Percentiles rank a stretch among this genome's conserved stretches.
Evolutionary conservation across 2,329 filamentous ascomycete genomes (phyloP).

Genomic region (Trichophyton equinum): DNA sequence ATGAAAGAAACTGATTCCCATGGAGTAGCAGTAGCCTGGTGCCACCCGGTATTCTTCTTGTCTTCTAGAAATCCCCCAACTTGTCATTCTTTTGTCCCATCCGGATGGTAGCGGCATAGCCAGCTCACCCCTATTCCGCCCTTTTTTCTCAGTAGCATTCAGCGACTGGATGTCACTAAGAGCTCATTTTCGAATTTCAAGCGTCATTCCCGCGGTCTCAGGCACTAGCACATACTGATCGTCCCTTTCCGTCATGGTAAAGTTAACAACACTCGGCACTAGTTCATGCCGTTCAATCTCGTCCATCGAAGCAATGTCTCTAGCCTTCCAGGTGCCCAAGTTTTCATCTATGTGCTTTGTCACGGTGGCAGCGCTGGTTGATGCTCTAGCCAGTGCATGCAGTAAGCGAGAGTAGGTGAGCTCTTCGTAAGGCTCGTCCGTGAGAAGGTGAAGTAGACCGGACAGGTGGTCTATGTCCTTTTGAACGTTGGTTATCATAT

Average conservation of each 20-base stretch:
- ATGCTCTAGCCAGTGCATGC: not conserved
- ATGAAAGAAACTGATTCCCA: not conserved
- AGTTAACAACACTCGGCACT: too few species aligned
- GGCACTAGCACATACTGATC: not conserved
- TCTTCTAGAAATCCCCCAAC: not conserved
- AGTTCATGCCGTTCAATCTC: not conserved
- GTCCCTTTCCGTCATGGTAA: too few species aligned
- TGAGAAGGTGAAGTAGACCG: not conserved
- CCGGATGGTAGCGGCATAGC: not conserved
- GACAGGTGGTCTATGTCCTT: not conserved
- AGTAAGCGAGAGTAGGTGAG: not conserved
- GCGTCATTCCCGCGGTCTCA: not conserved
- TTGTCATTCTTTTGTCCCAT: not conserved
- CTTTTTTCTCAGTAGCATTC: not conserved
- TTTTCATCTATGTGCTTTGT: not conserved
- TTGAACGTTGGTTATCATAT: not conserved
- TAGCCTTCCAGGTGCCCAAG: not conserved
- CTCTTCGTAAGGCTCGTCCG: not conserved
- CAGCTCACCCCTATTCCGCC: not conserved
- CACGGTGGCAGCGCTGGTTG: not conserved
- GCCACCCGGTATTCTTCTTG: not conserved
- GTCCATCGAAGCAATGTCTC: not conserved
- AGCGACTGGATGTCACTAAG: not conserved
- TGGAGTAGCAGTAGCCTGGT: not conserved
- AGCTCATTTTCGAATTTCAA: not conserved